phyloP scores from a whole-genome alignment of 1,284 basidiomycete genomes.

The Ceratorhiza oryzae-sativae region DNA sequence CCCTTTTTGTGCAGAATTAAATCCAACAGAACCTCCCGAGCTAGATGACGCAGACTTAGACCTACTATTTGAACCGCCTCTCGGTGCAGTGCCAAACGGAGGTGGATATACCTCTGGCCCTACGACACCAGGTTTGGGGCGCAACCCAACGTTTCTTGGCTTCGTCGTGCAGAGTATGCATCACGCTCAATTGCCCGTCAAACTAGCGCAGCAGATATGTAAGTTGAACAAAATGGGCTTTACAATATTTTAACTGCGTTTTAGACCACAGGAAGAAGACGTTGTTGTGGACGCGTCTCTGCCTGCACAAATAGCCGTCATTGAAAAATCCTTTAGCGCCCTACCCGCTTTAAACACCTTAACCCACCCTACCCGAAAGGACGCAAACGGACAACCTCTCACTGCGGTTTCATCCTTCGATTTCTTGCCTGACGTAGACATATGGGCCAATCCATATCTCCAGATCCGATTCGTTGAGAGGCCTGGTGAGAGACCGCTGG shows the following conservation, averaged over 20 bases:
- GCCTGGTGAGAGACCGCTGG: constrained; percentile 74
- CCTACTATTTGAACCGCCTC: constrained; percentile 25
- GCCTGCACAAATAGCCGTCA: constrained; percentile 78
- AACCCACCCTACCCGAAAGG: constrained; percentile 68
- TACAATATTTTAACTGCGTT: neutral
- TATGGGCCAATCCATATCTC: constrained; percentile 91
- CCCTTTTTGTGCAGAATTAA: constrained; percentile 59
- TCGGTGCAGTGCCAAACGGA: constrained; percentile 49
- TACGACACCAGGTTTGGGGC: constrained; percentile 49
- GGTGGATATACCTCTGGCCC: constrained; percentile 45
- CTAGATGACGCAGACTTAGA: constrained; percentile 71
- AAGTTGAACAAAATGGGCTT: neutral
- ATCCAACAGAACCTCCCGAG: constrained; percentile 65
- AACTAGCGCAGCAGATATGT: constrained; percentile 22
- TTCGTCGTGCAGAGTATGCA: constrained; percentile 84
- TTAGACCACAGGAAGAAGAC: constrained; percentile 61
- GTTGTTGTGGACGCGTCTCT: constrained; percentile 75
- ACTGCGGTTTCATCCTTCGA: constrained; percentile 85
- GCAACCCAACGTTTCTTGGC: constrained; percentile 77
- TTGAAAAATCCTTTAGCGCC: constrained; percentile 76
- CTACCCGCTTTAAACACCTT: constrained; percentile 65
- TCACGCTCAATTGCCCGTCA: constrained; percentile 56
- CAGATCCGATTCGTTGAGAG: constrained; percentile 88
- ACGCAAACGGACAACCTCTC: constrained; percentile 53
- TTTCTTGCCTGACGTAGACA: constrained; percentile 83